Evolutionary conservation across 2,329 filamentous ascomycete genomes (phyloP).

Genomic region (Fusarium duplospermum): DNA sequence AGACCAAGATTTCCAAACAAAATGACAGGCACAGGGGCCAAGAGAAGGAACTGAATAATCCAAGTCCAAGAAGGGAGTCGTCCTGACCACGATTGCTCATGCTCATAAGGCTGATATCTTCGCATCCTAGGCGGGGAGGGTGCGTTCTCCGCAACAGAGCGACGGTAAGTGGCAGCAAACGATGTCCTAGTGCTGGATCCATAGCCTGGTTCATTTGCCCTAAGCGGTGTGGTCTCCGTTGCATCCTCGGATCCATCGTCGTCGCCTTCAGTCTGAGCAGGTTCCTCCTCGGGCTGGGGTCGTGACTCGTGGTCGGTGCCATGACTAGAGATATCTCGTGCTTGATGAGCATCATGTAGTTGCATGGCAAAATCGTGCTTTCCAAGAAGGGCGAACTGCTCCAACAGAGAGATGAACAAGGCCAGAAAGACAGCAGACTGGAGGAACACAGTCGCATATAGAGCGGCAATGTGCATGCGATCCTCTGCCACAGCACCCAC

Average conservation of each 20-base stretch:
- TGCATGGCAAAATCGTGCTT: slow-evolving; percentile 77
- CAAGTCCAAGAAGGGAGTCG: slow-evolving; percentile 86
- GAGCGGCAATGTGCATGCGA: slow-evolving; percentile 76
- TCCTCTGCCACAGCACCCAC: slow-evolving; percentile 80
- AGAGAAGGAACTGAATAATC: slow-evolving; percentile 84
- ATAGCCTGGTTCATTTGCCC: slow-evolving; percentile 50
- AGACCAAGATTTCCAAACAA: slow-evolving; percentile 82
- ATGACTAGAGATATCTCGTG: slow-evolving; percentile 51
- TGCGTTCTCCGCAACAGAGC: slow-evolving; percentile 54
- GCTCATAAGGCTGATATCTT: slow-evolving; percentile 63
- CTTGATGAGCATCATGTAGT: slow-evolving; percentile 62
- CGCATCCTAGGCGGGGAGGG: slow-evolving; percentile 38
- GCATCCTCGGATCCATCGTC: slow-evolving; percentile 48
- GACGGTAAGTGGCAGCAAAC: slow-evolving; percentile 67
- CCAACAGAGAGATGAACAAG: slow-evolving; percentile 79
- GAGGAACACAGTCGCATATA: slow-evolving; percentile 86
- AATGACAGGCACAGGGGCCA: slow-evolving; percentile 82
- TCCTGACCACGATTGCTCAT: slow-evolving; percentile 89
- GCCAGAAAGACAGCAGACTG: slow-evolving; percentile 81
- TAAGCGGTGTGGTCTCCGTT: slow-evolving; percentile 67
- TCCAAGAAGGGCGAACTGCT: slow-evolving; percentile 80
- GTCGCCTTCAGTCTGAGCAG: slow-evolving; percentile 36
- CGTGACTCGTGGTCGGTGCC: slow-evolving; percentile 24
- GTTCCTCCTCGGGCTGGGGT: slow-evolving; percentile 22
- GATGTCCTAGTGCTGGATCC: slow-evolving; percentile 58